Evolutionary conservation across 2,329 filamentous ascomycete species (phyloP).

Genomic region (Fonsecaea pedrosoi): DNA sequence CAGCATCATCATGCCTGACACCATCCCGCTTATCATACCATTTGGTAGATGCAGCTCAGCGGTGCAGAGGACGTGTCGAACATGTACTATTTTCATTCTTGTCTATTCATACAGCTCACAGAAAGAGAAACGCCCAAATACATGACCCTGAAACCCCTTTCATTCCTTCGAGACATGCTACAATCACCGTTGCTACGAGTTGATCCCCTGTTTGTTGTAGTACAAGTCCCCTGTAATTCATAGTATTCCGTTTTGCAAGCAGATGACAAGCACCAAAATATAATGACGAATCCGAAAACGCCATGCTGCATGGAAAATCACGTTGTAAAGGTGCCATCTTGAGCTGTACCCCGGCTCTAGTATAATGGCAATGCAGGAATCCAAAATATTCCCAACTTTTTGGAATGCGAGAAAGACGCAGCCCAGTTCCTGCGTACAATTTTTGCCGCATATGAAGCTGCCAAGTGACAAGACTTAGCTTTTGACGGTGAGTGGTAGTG

Average conservation of each 20-base stretch:
- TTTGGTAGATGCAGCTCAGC: background rate
- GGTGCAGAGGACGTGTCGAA: background rate
- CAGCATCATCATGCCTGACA: background rate
- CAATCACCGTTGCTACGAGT: background rate
- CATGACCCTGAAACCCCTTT: background rate
- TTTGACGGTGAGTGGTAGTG: background rate
- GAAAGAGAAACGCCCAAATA: background rate
- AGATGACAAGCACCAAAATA: conserved; percentile 9
- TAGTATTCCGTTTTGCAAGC: background rate
- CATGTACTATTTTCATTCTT: conserved; percentile 3
- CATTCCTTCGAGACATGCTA: background rate
- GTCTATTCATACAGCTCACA: conserved; percentile 28
- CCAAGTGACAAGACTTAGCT: background rate
- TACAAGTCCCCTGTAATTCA: conserved; percentile 13
- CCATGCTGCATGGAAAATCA: conserved; percentile 35
- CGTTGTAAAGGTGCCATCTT: conserved; percentile 8
- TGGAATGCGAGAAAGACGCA: background rate
- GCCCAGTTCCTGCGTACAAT: background rate
- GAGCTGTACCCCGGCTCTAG: background rate
- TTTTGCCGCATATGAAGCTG: conserved; percentile 9
- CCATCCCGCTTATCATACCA: background rate
- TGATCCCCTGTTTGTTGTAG: conserved; percentile 4
- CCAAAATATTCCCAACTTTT: conserved; percentile 9
- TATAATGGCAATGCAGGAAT: background rate
- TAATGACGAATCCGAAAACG: conserved; percentile 19